Evolutionary conservation across 768 basidiomycete species (phyloP).

Genomic region (Russula vinacea): DNA sequence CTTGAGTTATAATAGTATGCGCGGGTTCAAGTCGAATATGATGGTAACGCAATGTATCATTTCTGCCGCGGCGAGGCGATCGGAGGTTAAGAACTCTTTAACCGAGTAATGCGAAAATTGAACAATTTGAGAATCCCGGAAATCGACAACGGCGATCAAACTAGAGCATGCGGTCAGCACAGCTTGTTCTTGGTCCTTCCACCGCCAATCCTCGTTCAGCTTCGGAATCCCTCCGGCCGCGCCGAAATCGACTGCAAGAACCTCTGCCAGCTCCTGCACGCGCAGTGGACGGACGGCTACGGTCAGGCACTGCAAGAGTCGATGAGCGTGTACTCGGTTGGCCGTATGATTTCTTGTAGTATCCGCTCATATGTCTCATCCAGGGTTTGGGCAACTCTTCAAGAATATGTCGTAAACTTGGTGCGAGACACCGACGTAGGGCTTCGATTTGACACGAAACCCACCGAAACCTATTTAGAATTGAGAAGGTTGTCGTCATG

Average conservation of each 20-base stretch:
- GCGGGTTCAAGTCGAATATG: neutral
- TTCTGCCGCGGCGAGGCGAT: neutral
- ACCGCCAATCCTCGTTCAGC: neutral
- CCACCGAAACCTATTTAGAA: neutral
- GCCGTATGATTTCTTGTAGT: neutral
- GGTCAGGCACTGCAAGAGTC: neutral
- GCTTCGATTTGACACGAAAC: neutral
- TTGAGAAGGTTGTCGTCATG: neutral
- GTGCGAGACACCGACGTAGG: neutral
- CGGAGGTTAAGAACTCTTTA: constrained; percentile 3
- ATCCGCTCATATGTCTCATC: constrained; percentile 2
- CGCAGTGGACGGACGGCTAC: neutral
- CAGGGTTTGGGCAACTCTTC: neutral
- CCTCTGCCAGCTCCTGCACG: neutral
- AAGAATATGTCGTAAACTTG: neutral
- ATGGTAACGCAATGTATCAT: neutral
- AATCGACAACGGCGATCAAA: neutral
- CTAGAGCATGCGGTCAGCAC: neutral
- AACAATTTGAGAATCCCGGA: neutral
- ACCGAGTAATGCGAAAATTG: neutral
- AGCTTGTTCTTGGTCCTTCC: constrained; percentile 2
- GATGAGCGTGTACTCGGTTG: neutral
- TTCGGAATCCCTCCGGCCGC: neutral
- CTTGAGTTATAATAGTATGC: constrained; percentile 2
- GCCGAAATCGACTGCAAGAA: neutral